Evolutionary conservation across 192 early-diverging fungal species (phyloP).

Genomic region (Spizellomyces sp.): DNA sequence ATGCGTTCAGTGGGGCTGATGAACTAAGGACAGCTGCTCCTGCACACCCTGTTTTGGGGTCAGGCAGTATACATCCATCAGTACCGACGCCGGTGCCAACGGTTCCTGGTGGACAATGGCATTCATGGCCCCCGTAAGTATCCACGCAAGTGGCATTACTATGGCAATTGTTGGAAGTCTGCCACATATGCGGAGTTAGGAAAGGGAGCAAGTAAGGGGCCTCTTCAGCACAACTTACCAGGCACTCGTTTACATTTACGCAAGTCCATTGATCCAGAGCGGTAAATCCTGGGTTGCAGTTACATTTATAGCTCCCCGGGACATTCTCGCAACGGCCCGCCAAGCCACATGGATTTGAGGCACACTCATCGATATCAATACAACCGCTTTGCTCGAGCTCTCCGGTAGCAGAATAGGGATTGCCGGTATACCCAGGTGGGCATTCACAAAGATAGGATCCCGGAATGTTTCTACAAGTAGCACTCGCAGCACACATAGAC

Average conservation of each 20-base stretch:
- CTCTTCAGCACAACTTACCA: background rate
- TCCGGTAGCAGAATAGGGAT: background rate
- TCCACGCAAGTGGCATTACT: background rate
- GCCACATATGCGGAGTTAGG: no score
- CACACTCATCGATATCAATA: background rate
- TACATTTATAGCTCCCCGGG: background rate
- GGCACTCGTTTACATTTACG: background rate
- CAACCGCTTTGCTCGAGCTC: background rate
- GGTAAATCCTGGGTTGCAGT: background rate
- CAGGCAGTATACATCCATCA: background rate
- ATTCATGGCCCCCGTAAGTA: background rate
- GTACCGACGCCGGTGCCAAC: background rate
- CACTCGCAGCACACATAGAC: background rate
- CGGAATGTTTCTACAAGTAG: conserved; percentile 4
- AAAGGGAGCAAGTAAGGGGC: no score
- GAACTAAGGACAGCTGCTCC: background rate
- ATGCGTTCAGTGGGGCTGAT: background rate
- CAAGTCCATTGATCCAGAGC: background rate
- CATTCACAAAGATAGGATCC: conserved; percentile 1
- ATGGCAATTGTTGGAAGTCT: background rate
- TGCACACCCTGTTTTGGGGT: background rate
- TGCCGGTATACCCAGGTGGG: background rate
- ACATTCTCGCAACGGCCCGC: background rate
- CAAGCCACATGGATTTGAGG: background rate
- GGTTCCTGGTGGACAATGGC: background rate